Evolutionary conservation across 192 early-diverging fungal genomes (phyloP).

Genomic region (Phlyctochytrium arcticum): DNA sequence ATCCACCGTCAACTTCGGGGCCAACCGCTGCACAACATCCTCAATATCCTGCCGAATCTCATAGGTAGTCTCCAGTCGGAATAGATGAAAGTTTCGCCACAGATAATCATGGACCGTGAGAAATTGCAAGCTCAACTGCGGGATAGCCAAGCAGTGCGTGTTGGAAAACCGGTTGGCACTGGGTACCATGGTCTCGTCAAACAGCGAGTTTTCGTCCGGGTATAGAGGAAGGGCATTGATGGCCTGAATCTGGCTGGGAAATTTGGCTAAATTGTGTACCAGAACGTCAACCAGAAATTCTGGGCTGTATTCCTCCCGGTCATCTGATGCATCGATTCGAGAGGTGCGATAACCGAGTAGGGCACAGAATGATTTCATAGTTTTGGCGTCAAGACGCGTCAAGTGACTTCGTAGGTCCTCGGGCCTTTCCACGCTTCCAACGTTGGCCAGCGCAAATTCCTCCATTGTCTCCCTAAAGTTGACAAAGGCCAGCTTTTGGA

Average conservation of each 20-base stretch:
- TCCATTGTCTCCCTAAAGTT: constrained; percentile 64
- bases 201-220: constrained; percentile 72
- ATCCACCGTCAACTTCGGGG: constrained; percentile 57
- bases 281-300: constrained; percentile 59
- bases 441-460: constrained; percentile 70
- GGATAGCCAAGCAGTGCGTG: constrained; percentile 68
- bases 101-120: constrained; percentile 90
- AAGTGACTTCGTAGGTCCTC: constrained; percentile 52
- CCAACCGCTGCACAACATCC: constrained; percentile 78
- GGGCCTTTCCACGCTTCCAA: constrained; percentile 59
- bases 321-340: constrained; percentile 21
- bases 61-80: constrained; percentile 75
- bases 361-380: constrained; percentile 55
- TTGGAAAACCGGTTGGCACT: constrained; percentile 42
- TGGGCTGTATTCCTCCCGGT: background rate
- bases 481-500: constrained; percentile 78
- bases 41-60: constrained; percentile 86
- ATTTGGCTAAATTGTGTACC: constrained; percentile 52
- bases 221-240: constrained; percentile 71
- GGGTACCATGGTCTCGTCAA: constrained; percentile 61
- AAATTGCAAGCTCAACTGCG: constrained; percentile 92
- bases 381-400: constrained; percentile 34
- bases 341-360: constrained; percentile 61
- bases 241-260: constrained; percentile 62
- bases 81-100: constrained; percentile 76